phyloP scores from a whole-genome alignment of 371 early-diverging fungal species.

The Syncephalastrum sp. region DNA sequence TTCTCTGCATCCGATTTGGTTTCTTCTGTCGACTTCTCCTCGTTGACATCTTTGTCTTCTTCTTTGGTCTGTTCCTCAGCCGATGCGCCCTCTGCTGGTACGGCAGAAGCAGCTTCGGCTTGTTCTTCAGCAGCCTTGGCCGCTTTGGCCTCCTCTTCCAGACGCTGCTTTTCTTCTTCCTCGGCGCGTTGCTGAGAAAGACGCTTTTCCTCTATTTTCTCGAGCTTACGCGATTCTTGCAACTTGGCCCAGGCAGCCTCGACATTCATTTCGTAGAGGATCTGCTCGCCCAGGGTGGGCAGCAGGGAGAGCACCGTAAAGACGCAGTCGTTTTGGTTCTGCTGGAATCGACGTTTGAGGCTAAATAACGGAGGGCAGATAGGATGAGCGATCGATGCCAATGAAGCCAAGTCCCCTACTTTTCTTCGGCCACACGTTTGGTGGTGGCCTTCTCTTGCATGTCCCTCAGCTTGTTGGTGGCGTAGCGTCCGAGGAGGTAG shows the following conservation, averaged over 20 bases:
- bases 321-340: constrained; percentile 89
- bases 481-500: constrained; percentile 76
- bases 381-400: neutral
- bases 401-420: constrained; percentile 46
- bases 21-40: constrained; percentile 3
- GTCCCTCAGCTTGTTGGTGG: constrained; percentile 69
- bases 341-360: constrained; percentile 86
- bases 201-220: constrained; percentile 25
- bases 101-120: constrained; percentile 4
- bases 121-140: constrained; percentile 11
- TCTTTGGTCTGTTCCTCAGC: constrained; percentile 4
- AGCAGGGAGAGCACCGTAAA: constrained; percentile 79
- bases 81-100: constrained; percentile 8
- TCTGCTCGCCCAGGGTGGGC: constrained; percentile 76
- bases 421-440: constrained; percentile 73
- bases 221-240: constrained; percentile 55
- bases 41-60: constrained; percentile 2
- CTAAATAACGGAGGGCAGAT: constrained; percentile 31
- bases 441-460: constrained; percentile 61
- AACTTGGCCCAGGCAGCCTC: constrained; percentile 70
- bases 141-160: constrained; percentile 6
- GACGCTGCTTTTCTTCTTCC: constrained; percentile 6
- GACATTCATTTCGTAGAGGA: constrained; percentile 76
- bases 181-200: constrained; percentile 14
- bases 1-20: constrained; percentile 13